Evolutionary conservation across 352 stramenopile genomes (phyloP), one percentile per base, ranked within the genome.

Genomic region (Phytophthora kernoviae): DNA sequence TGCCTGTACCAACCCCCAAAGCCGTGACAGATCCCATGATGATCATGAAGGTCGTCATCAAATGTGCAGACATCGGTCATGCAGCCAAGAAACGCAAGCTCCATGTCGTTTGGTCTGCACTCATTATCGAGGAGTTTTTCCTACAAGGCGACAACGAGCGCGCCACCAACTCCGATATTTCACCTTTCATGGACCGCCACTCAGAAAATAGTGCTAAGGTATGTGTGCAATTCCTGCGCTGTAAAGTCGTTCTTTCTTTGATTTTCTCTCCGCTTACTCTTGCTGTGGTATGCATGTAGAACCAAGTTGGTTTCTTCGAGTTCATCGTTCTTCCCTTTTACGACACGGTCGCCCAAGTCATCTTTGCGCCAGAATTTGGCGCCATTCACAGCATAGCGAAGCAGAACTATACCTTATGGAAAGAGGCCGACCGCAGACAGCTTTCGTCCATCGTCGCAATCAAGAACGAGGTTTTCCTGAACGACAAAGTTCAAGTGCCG

Each of bases 91-190:
- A 91, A 34, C 84, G 77, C 24, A 75, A 78, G 30, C 58, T 98
- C 32, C 81, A 94, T 47, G 86, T 92, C 52, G 83, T 94, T 58
- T 99, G 95, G 94, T 91, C 90, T 6, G 86, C 92, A 44, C 77
- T 96, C 27, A 96, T 98, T 46, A 91, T 98, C 47, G 86, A 97
- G 50, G 96, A 99, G 68, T 98, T 98, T 60, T 98, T 97, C 62
- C 67, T 87, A 17, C 95, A 98, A 72, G 96, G 96, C 37, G 95
- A 99, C 68, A 87, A 96, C 56, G 96, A 98, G 62, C 94, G 91
- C 43, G 71, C 79, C 33, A 77, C 91, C 32, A 89, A 87, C 51
- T 77, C 97, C 39, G 76, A 94, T 39, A 88, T 97, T 54, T 97
- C 82, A 53, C 93, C 93, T 17, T 96, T 98, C 68, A 97, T 96